A percentile compares a stretch with the other conserved stretches of the same genome.
These are phyloP conservation scores for Penicillium sp. DNA, from an alignment of 2,329 filamentous ascomycete genomes.

Conservation along the genomic window DNA sequence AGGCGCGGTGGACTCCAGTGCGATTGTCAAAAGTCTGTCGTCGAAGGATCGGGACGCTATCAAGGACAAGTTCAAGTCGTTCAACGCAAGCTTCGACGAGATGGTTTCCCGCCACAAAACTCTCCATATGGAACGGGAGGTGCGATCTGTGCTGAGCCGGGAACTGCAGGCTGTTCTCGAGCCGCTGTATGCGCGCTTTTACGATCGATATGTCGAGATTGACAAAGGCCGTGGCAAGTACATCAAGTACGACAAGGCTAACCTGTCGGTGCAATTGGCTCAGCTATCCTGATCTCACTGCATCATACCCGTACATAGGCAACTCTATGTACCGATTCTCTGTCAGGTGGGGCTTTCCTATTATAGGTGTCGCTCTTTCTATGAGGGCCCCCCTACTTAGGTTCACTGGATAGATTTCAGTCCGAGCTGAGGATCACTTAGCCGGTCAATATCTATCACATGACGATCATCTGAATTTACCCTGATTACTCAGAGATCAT, in stretches of 20 bases:
- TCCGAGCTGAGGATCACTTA: no score
- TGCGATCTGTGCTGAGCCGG: conserved; percentile 72
- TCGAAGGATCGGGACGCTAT: conserved; percentile 95
- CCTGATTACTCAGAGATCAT: no score
- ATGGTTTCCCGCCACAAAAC: conserved; percentile 78
- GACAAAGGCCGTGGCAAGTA: conserved; percentile 98
- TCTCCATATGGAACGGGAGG: conserved; percentile 87
- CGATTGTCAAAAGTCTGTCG: conserved; percentile 76
- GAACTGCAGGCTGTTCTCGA: conserved; percentile 91
- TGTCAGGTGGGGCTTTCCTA: no score
- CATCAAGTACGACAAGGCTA: conserved; percentile 90
- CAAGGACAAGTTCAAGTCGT: conserved; percentile 91
- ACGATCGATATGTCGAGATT: conserved; percentile 94
- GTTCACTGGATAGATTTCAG: no score
- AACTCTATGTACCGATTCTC: no score
- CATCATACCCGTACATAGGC: background rate
- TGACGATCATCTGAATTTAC: no score
- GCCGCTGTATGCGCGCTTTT: conserved; percentile 91
- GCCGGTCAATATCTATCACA: no score
- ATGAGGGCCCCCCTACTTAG: no score
- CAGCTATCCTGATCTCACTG: conserved; percentile 17
- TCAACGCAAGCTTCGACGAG: conserved; percentile 89
- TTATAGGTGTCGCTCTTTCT: no score
- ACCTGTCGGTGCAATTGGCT: conserved; percentile 64
- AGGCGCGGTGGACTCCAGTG: conserved; percentile 66